These are phyloP conservation scores for Curvularia verruculosa DNA, from an alignment of 2,329 filamentous ascomycete species.

Conservation along the genomic window DNA sequence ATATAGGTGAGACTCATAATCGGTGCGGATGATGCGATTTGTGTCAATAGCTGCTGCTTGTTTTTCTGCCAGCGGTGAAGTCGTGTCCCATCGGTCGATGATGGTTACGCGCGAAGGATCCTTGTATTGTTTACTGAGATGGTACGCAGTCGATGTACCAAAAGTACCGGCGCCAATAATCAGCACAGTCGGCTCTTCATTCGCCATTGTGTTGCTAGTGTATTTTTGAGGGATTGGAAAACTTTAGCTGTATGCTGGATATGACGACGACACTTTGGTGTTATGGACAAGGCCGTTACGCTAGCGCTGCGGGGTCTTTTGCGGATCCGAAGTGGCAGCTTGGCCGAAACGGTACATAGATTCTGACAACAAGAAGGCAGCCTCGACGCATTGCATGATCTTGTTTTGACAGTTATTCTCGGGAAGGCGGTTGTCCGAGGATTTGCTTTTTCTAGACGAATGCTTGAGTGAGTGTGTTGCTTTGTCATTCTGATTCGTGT, in stretches of 20 bases:
- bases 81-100: conserved; percentile 36
- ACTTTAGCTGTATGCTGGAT: not conserved
- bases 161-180: conserved; percentile 71
- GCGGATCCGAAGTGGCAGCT: conserved; percentile 16
- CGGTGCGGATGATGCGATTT: conserved; percentile 66
- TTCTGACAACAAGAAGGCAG: conserved; percentile 1
- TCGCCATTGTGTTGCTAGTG: conserved; percentile 9
- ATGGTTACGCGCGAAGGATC: conserved; percentile 47
- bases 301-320: conserved; percentile 17
- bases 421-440: not conserved
- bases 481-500: not conserved
- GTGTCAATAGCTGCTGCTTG: conserved; percentile 64
- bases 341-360: conserved; percentile 11
- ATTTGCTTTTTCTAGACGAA: not conserved
- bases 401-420: not conserved
- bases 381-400: not conserved
- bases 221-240: not conserved
- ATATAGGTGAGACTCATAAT: conserved; percentile 64
- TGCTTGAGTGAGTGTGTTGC: not conserved
- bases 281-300: conserved; percentile 9
- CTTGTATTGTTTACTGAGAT: conserved; percentile 61
- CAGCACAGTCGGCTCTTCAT: conserved; percentile 46
- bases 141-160: conserved; percentile 69
- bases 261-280: conserved; percentile 6
- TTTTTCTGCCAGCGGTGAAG: conserved; percentile 50